Evolutionary conservation across 1,284 basidiomycete genomes (phyloP), one percentile per base, ranked within the genome.

Genomic region (Puccinia hordei): DNA sequence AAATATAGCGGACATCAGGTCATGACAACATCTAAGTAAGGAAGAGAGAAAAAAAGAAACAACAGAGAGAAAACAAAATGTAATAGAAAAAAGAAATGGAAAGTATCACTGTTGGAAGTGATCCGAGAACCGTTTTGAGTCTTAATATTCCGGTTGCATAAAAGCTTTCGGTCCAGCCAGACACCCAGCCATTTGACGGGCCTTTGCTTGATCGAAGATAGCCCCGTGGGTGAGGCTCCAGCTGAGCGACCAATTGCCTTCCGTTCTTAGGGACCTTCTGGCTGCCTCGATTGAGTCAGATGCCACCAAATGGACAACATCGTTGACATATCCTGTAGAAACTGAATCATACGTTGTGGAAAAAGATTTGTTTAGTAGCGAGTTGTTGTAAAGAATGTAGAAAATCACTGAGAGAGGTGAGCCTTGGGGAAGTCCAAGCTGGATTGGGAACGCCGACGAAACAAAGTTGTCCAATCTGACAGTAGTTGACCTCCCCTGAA

Each of bases 81-180:
- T n/a, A n/a, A n/a, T n/a, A n/a, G n/a, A n/a, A n/a, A n/a, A n/a
- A n/a, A n/a, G n/a, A n/a, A n/a, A n/a, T n/a, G n/a, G n/a, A n/a
- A n/a, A n/a, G n/a, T n/a, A n/a, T n/a, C n/a, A n/a, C n/a, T n/a
- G n/a, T n/a, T n/a, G n/a, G n/a, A n/a, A n/a, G n/a, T n/a, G n/a
- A n/a, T n/a, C n/a, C n/a, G n/a, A n/a, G n/a, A n/a, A n/a, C n/a
- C n/a, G n/a, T n/a, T n/a, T n/a, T n/a, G n/a, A n/a, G n/a, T n/a
- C 24, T 30, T 24, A 19, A 73, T 15, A 38, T 73, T 51, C 15
- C 4, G 10, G 38, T 73, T 73, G 72, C 57, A 73, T 1, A 55
- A n/a, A 24, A 73, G 53, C 27, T 73, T 73, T 12, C 46, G 12
- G 27, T 73, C 72, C 12, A 73, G 30, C 72, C 72, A 73, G n/a